Conservation (phyloP, 208 protist genomes). For the Crithidia bombi region DNA sequence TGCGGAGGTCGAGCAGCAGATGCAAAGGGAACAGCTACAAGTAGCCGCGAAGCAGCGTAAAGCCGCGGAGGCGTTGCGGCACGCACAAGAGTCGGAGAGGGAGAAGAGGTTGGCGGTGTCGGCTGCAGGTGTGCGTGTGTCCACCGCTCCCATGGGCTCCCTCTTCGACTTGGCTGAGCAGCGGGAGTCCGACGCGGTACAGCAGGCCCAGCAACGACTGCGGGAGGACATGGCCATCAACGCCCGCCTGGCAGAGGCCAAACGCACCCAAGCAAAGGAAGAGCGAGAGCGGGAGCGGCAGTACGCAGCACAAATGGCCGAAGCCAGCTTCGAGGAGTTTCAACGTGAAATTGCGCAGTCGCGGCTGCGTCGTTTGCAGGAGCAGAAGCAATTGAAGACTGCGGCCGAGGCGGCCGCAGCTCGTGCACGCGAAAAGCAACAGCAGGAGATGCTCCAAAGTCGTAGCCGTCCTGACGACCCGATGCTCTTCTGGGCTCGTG, state of each 20-base stretch:
- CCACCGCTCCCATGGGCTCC: constrained; percentile 1
- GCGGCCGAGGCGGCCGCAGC: constrained; percentile 26
- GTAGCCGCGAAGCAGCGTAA: constrained; percentile 19
- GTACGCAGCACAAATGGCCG: constrained; percentile 15
- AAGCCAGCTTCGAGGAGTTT: constrained; percentile 26
- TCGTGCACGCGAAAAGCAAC: constrained; percentile 8
- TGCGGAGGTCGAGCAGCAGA: constrained; percentile 8
- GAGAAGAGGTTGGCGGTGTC: constrained; percentile 6
- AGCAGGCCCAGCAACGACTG: constrained; percentile 21
- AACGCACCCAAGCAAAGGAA: constrained; percentile 16
- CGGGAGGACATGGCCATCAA: constrained; percentile 36
- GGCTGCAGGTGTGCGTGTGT: neutral
- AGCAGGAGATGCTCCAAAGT: neutral
- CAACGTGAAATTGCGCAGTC: constrained; percentile 24
- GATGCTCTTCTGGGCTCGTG: constrained; percentile 29
- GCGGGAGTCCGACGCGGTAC: constrained; percentile 21
- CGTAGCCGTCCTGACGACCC: constrained; percentile 6
- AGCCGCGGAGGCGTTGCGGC: constrained; percentile 22
- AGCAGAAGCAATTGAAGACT: constrained; percentile 19
- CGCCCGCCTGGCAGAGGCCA: constrained; percentile 24
- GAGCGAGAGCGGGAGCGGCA: constrained; percentile 31
- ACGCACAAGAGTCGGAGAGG: constrained; percentile 19
- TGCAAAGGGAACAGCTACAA: constrained; percentile 6
- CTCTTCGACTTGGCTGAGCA: constrained; percentile 30
- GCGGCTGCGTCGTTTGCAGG: constrained; percentile 29